Evolutionary conservation across 116 monocot genomes (phyloP).

Genomic region (Phalaenopsis hybrid): DNA sequence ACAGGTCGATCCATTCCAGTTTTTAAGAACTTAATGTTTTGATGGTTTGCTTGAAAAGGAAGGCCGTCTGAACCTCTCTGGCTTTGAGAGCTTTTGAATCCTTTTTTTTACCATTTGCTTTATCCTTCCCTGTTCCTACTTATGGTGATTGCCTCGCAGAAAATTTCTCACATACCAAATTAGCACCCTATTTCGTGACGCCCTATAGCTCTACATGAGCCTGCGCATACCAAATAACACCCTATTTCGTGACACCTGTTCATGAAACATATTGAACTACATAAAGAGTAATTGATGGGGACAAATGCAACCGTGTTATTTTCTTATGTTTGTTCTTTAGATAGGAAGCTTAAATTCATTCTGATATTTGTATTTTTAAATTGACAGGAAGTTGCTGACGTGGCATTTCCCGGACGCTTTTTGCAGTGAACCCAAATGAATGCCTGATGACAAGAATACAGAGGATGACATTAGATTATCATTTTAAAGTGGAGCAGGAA

Average conservation of each 20-base stretch:
- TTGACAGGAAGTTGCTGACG: slow-evolving; percentile 71
- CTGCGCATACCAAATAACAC: not conserved
- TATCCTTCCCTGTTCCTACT: not conserved
- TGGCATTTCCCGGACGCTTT: slow-evolving; percentile 53
- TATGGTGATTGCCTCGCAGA: not conserved
- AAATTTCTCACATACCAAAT: not conserved
- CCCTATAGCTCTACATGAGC: not conserved
- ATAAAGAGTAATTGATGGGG: not conserved
- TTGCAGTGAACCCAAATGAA: slow-evolving; percentile 78
- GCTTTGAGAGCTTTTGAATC: not conserved
- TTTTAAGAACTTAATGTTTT: no score
- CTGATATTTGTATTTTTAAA: slow-evolving; percentile 37
- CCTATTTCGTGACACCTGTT: not conserved
- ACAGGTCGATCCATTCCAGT: no score
- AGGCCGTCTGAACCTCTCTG: not conserved
- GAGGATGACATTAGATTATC: slow-evolving; percentile 85
- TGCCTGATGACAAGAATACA: slow-evolving; percentile 92
- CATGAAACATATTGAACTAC: not conserved
- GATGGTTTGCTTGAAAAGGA: not conserved
- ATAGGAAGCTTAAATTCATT: slow-evolving; percentile 25
- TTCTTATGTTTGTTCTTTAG: not conserved
- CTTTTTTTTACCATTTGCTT: not conserved
- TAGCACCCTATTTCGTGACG: no score
- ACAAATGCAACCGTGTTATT: not conserved
- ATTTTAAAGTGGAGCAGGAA: slow-evolving; percentile 99